Evolutionary conservation across 2,329 filamentous ascomycete species (phyloP).

Genomic region (Stromatinia cepivora): DNA sequence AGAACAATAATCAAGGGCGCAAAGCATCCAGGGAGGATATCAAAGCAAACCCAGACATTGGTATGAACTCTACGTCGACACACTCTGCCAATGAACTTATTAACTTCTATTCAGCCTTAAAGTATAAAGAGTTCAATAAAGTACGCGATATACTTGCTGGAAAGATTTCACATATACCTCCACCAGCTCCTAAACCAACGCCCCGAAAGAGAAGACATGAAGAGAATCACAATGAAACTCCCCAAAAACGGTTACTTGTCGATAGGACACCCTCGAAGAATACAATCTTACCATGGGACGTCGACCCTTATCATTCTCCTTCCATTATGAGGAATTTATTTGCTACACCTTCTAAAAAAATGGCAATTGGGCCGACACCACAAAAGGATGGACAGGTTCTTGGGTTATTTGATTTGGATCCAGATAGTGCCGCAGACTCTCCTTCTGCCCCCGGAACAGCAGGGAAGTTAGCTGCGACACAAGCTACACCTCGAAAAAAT

Average conservation of each 20-base stretch:
- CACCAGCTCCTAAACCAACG: conserved; percentile 39
- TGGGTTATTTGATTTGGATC: conserved; percentile 71
- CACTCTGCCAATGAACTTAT: background rate
- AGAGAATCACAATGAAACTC: conserved; percentile 46
- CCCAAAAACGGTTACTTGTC: conserved; percentile 52
- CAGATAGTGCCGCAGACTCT: conserved; percentile 50
- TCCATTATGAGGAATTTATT: conserved; percentile 59
- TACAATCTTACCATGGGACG: conserved; percentile 41
- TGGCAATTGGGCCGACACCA: conserved; percentile 73
- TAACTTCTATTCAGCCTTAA: conserved; percentile 42
- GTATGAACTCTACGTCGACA: conserved; percentile 47
- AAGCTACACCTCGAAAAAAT: conserved; percentile 44
- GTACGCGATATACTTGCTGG: conserved; percentile 59
- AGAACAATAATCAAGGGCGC: conserved; percentile 58
- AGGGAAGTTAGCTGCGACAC: conserved; percentile 33
- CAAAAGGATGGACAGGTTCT: conserved; percentile 76
- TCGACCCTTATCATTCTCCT: conserved; percentile 55
- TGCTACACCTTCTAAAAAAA: conserved; percentile 55
- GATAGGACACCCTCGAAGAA: conserved; percentile 50
- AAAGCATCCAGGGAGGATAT: conserved; percentile 76
- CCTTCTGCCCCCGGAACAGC: conserved; percentile 25
- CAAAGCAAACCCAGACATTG: conserved; percentile 69
- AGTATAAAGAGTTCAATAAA: conserved; percentile 76
- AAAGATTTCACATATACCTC: conserved; percentile 46
- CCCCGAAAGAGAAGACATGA: conserved; percentile 43